Conservation (phyloP, 306 rosid species). For the Cicer yamashitae region DNA sequence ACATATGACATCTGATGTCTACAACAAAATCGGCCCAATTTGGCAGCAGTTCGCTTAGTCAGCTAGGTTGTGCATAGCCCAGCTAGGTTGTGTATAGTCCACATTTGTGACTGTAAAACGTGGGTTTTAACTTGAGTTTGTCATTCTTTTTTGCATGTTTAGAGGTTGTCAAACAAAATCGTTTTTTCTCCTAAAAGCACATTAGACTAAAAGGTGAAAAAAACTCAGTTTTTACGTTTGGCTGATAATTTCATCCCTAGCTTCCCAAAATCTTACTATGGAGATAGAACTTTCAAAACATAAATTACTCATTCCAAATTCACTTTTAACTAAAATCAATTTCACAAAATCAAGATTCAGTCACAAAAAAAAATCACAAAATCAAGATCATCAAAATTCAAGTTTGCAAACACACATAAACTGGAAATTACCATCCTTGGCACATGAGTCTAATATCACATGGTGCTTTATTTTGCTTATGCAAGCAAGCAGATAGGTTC, state of each 20-base stretch:
- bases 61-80: constrained; percentile 13
- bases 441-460: background rate
- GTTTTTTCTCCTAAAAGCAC: background rate
- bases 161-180: too few relatives aligned
- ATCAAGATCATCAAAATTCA: constrained; percentile 1
- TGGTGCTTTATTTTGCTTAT: background rate
- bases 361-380: background rate
- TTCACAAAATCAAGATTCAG: background rate
- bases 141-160: too few relatives aligned
- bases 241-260: background rate
- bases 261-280: background rate
- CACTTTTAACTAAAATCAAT: background rate
- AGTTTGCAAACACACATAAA: constrained; percentile 17
- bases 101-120: background rate
- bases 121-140: background rate
- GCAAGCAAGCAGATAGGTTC: constrained; percentile 12
- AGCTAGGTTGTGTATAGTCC: background rate
- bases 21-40: constrained; percentile 23
- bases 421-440: constrained; percentile 2
- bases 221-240: background rate
- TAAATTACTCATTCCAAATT: background rate
- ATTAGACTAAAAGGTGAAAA: background rate
- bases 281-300: background rate
- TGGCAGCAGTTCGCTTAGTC: constrained; percentile 19
- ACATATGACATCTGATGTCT: background rate